Conservation (phyloP, 2,329 filamentous ascomycete species). For the Pseudogymnoascus destructans region DNA sequence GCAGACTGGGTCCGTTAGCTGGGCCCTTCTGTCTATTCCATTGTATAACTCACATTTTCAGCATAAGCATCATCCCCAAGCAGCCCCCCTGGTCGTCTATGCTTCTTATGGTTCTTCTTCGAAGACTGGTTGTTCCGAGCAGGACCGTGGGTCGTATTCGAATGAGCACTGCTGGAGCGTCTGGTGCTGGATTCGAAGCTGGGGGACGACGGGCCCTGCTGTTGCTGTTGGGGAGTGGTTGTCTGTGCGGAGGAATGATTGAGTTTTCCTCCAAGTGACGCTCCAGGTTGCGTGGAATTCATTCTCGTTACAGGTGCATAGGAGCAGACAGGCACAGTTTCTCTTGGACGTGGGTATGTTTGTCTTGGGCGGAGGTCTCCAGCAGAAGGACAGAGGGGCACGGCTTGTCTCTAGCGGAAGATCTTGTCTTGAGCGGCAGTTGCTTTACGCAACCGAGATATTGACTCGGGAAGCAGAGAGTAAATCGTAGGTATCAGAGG, state of each 20-base stretch:
- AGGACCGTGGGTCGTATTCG: constrained; percentile 23
- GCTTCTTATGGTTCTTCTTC: constrained; percentile 73
- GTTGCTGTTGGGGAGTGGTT: constrained; percentile 22
- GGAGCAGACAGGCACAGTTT: not conserved
- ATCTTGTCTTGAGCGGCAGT: not conserved
- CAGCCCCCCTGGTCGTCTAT: constrained; percentile 49
- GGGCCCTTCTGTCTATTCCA: not conserved
- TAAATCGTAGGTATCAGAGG: not conserved
- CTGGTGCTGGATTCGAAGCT: constrained; percentile 22
- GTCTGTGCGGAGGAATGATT: constrained; percentile 22
- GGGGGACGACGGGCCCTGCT: constrained; percentile 18
- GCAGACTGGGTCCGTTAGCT: constrained; percentile 21
- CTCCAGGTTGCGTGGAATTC: constrained; percentile 23
- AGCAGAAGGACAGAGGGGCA: not conserved
- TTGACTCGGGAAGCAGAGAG: not conserved
- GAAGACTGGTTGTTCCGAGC: constrained; percentile 64
- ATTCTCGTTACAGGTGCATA: constrained; percentile 16
- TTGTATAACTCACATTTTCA: constrained; percentile 51
- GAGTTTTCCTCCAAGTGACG: constrained; percentile 24
- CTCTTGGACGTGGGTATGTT: not conserved
- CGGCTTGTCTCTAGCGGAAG: not conserved
- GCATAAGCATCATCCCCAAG: constrained; percentile 72
- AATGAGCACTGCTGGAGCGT: constrained; percentile 8
- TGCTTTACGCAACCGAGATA: not conserved
- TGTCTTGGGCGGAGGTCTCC: not conserved